Evolutionary conservation across 1,284 basidiomycete genomes (phyloP), one percentile per base, ranked within the genome.

Genomic region (Irpex lacteus): DNA sequence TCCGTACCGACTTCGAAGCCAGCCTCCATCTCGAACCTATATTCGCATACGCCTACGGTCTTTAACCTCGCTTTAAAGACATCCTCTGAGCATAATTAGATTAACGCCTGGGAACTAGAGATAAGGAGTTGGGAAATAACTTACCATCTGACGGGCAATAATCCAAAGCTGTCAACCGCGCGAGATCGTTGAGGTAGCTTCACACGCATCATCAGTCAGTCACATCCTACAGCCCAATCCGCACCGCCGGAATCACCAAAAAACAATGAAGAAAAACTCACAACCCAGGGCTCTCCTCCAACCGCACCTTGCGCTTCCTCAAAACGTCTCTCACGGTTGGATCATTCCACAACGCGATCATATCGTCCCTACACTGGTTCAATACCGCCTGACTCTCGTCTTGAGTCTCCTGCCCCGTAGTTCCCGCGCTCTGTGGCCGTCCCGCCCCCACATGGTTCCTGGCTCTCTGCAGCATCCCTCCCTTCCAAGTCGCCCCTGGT

Each of bases 1-100:
- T 92, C 89, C 1, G 87, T 86, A 2, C 88, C 90, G 63, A 82
- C 84, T 68, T 91, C 89, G 61, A 86, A 78, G 8, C 88, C 88
- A 3, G 89, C 84, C 72, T 91, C 90, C 85, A 92, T 90, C 75
- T 90, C 86, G 70, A 91, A 92, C 71, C 82, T 85, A 75, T 92
- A 89, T 73, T 92, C 90, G 4, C 86, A 86, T 9, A 91, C 89
- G 3, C 90, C 90, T 44, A 92, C 85, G 0, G 90, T 92, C 72
- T 91, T 79, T 52, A 80, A 70, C 13, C 79, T 72, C 32, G 79
- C 79, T 56, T 70, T 74, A 57, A 78, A 71, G 15, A 92, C 90
- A 70, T 92, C 90, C 70, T 91, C 90, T 89, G 4, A 52, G 34
- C 32, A 38, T 47, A 8, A 49, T 55, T 15, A 40, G 3, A n/a